Percentiles rank a stretch among this genome's conserved stretches.
These are phyloP conservation scores for Zanthoxylum bungeanum DNA, from an alignment of 345 rosid genomes.

Conservation along the genomic window DNA sequence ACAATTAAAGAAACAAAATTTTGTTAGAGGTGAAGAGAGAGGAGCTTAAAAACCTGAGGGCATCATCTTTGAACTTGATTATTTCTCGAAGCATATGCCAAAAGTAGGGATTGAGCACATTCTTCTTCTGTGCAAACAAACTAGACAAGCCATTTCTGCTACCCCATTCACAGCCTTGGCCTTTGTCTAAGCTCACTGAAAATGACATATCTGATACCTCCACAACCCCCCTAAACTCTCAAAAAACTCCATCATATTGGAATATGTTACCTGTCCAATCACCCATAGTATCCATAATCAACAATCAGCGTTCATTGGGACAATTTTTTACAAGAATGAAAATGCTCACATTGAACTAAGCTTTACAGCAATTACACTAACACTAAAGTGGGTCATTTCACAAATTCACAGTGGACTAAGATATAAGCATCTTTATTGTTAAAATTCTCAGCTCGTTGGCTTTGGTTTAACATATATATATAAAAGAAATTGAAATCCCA, in stretches of 20 bases:
- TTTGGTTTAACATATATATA: too few species aligned
- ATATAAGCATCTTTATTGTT: too few species aligned
- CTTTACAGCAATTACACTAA: too few species aligned
- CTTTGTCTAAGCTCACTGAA: constrained; percentile 74
- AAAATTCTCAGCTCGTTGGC: too few species aligned
- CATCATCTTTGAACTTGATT: constrained; percentile 65
- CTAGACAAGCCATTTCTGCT: constrained; percentile 69
- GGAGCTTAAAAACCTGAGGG: constrained; percentile 36
- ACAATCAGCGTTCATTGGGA: background rate
- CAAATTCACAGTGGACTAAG: too few species aligned
- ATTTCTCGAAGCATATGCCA: constrained; percentile 88
- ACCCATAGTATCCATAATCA: background rate
- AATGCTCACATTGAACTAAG: too few species aligned
- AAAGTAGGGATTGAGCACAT: constrained; percentile 59
- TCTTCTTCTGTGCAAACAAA: constrained; percentile 76
- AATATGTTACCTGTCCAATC: constrained; percentile 70
- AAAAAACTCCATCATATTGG: constrained; percentile 31
- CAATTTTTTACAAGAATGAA: background rate
- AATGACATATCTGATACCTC: constrained; percentile 77
- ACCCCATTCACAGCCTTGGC: constrained; percentile 88
- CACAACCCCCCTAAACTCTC: constrained; percentile 57
- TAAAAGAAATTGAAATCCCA: too few species aligned
- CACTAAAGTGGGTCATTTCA: too few species aligned
- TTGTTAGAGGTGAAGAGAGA: background rate
- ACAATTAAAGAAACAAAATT: background rate